These are phyloP conservation scores for Euphorbia peplus DNA, from an alignment of 345 rosid species.

Conservation along the genomic window DNA sequence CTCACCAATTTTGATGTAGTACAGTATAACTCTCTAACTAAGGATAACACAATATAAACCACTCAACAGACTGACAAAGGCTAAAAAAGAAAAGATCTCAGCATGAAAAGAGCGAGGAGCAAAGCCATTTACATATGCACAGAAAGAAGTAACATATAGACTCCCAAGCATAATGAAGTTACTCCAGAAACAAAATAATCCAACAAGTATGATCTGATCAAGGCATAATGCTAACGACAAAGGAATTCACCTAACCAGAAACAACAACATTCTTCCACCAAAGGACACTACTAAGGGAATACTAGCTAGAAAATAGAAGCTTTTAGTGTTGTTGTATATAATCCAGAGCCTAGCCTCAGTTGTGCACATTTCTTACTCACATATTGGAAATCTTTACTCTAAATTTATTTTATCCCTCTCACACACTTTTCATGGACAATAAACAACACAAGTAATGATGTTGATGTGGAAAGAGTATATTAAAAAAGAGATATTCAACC, in stretches of 20 bases:
- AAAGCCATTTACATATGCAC: too few species aligned
- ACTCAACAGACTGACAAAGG: not conserved
- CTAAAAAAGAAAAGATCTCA: not conserved
- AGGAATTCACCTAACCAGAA: not conserved
- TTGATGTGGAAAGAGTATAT: not conserved
- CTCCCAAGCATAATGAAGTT: too few species aligned
- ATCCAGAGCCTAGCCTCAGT: not conserved
- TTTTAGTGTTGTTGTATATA: not conserved
- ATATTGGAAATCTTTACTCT: not conserved
- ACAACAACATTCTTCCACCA: not conserved
- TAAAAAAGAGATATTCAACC: too few species aligned
- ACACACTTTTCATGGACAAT: not conserved
- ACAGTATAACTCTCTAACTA: not conserved
- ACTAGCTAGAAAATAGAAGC: not conserved
- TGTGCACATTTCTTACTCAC: not conserved
- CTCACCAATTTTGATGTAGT: not conserved
- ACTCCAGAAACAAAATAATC: not conserved
- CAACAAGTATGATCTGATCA: not conserved
- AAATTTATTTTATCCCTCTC: not conserved
- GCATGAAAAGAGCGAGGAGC: too few species aligned
- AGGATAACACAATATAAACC: not conserved
- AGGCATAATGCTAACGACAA: not conserved
- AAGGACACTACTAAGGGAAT: not conserved
- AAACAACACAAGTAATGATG: not conserved
- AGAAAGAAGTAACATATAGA: too few species aligned